These are phyloP conservation scores for Nigrospora sphaerica DNA, from an alignment of 2,329 filamentous ascomycete species.

Conservation along the genomic window DNA sequence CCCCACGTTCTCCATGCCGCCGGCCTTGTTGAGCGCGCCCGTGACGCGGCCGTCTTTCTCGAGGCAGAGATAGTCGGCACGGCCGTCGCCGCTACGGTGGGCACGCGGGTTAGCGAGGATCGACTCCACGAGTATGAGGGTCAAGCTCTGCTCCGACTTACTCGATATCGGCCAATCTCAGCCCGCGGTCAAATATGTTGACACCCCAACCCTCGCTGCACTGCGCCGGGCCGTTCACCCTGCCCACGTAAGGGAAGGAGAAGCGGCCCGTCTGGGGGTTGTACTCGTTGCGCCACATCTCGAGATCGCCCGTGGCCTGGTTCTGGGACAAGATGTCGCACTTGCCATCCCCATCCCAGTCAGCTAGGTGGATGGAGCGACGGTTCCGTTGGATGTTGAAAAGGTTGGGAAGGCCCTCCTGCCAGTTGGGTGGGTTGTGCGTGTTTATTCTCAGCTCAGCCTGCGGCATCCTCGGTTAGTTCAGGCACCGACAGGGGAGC, in stretches of 20 bases:
- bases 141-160: neutral
- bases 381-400: conserved; percentile 1
- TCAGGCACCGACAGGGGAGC: too few species aligned
- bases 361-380: conserved; percentile 1
- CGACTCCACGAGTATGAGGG: too few species aligned
- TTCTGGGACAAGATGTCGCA: conserved; percentile 1
- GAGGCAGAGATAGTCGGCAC: conserved; percentile 1
- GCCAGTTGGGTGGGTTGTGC: conserved; percentile 2
- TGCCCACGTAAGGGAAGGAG: neutral
- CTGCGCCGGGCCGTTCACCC: neutral
- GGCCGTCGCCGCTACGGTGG: neutral
- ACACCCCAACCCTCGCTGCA: conserved; percentile 1
- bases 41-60: conserved; percentile 1
- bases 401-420: neutral
- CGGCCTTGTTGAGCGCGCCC: neutral
- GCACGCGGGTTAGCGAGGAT: neutral
- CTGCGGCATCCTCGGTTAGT: too few species aligned
- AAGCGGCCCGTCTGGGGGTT: neutral
- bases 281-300: conserved; percentile 2
- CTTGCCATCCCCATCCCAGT: conserved; percentile 2
- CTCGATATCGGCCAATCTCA: conserved; percentile 1
- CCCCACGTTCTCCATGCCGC: neutral
- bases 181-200: conserved; percentile 1
- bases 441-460: conserved; percentile 1
- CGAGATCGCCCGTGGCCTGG: conserved; percentile 1